Evolutionary conservation across 345 rosid genomes (phyloP).

Genomic region (Cardamine occulta): DNA sequence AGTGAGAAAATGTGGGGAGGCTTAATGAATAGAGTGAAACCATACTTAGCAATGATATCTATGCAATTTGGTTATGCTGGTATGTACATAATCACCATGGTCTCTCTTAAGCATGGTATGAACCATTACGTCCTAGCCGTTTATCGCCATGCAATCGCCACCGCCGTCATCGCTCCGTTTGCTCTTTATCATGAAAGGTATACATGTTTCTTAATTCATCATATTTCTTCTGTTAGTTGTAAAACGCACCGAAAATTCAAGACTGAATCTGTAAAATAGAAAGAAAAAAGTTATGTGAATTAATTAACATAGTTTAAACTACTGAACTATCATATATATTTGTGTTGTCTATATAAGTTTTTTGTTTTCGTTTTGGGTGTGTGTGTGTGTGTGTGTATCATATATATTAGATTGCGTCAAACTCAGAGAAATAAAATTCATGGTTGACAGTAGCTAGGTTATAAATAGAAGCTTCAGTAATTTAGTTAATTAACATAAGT

Average conservation of each 20-base stretch:
- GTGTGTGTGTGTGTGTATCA: neutral
- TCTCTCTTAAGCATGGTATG: slow-evolving; percentile 80
- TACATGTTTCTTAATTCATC: neutral
- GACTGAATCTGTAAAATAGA: neutral
- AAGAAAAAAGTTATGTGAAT: neutral
- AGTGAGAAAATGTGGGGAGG: slow-evolving; percentile 43
- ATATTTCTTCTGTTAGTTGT: neutral
- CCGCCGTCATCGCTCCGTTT: slow-evolving; percentile 72
- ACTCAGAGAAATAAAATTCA: neutral
- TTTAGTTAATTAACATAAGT: neutral
- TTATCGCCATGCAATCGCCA: slow-evolving; percentile 83
- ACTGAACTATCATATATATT: neutral
- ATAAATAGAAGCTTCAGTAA: neutral
- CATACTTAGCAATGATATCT: slow-evolving; percentile 72
- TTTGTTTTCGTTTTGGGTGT: neutral
- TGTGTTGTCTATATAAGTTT: neutral
- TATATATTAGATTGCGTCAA: neutral
- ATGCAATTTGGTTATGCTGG: slow-evolving; percentile 93
- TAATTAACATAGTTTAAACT: neutral
- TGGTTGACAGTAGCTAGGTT: neutral
- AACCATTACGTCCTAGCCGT: slow-evolving; percentile 73
- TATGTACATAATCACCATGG: slow-evolving; percentile 79
- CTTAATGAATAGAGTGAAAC: slow-evolving; percentile 54
- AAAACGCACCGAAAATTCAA: neutral
- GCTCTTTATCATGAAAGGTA: slow-evolving; percentile 86